phyloP scores from a whole-genome alignment of 148 eudicot genomes.

The Rhododendron molle region DNA sequence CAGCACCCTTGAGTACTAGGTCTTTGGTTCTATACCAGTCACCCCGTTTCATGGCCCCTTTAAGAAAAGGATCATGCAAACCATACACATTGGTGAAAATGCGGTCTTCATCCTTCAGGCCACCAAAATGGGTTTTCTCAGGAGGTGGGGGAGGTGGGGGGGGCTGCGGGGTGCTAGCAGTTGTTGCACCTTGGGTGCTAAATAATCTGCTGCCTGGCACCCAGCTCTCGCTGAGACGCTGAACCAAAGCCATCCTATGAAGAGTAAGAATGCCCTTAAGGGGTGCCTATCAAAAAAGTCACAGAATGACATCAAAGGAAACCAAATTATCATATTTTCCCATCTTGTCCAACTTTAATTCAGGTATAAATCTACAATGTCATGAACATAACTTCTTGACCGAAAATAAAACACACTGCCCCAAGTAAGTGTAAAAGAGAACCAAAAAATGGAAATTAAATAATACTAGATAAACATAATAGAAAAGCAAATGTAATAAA shows the following conservation, averaged over 20 bases:
- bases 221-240: constrained; percentile 29
- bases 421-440: background rate
- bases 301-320: background rate
- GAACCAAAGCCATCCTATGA: constrained; percentile 40
- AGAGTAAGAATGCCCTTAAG: constrained; percentile 66
- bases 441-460: background rate
- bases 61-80: constrained; percentile 82
- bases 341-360: background rate
- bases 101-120: constrained; percentile 91
- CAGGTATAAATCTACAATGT: background rate
- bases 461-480: background rate
- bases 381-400: background rate
- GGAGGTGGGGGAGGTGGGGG: constrained; percentile 99
- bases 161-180: constrained; percentile 68
- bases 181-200: constrained; percentile 81
- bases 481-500: background rate
- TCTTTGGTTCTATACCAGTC: constrained; percentile 96
- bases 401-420: background rate
- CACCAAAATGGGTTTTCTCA: constrained; percentile 96
- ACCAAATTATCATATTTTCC: no score
- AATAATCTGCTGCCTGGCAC: constrained; percentile 51
- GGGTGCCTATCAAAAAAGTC: constrained; percentile 49
- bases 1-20: constrained; percentile 78
- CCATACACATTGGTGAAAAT: constrained; percentile 91
- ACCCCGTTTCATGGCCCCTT: constrained; percentile 96